Evolutionary conservation across 345 rosid species (phyloP).

Genomic region (Ceriops decandra): DNA sequence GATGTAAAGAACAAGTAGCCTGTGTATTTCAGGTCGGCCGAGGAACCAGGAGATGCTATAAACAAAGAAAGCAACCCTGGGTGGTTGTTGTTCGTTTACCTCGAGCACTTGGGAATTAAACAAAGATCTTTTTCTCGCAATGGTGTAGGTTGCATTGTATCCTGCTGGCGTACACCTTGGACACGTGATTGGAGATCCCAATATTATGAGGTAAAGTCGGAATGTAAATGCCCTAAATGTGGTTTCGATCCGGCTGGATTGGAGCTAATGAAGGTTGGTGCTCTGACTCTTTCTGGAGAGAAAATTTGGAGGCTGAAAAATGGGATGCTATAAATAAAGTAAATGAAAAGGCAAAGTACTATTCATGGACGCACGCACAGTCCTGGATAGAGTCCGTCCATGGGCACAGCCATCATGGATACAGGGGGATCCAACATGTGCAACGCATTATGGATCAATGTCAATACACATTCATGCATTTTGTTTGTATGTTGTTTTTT

Average conservation of each 20-base stretch:
- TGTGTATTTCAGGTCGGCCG: neutral
- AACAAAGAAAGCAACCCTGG: neutral
- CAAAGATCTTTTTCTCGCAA: conserved; percentile 31
- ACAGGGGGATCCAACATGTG: neutral
- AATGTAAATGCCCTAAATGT: conserved; percentile 27
- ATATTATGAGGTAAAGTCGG: conserved; percentile 37
- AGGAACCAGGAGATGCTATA: neutral
- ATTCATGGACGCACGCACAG: neutral
- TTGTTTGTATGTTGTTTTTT: too few relatives aligned
- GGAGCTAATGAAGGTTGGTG: conserved; percentile 44
- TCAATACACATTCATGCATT: too few relatives aligned
- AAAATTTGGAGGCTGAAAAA: neutral
- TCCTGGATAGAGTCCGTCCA: too few relatives aligned
- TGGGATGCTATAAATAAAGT: neutral
- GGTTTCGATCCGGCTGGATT: conserved; percentile 28
- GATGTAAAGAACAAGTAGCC: neutral
- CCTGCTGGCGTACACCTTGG: conserved; percentile 17
- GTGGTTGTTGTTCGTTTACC: conserved; percentile 11
- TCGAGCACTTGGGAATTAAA: conserved; percentile 37
- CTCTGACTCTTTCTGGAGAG: conserved; percentile 41
- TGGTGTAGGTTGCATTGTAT: conserved; percentile 17
- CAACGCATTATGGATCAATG: too few relatives aligned
- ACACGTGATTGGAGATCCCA: conserved; percentile 58
- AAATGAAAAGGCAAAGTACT: conserved; percentile 2
- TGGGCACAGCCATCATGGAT: neutral